Evolutionary conservation across 1,139 yeast genomes (phyloP).

Genomic region (Saccharomycopsis hybrid): DNA sequence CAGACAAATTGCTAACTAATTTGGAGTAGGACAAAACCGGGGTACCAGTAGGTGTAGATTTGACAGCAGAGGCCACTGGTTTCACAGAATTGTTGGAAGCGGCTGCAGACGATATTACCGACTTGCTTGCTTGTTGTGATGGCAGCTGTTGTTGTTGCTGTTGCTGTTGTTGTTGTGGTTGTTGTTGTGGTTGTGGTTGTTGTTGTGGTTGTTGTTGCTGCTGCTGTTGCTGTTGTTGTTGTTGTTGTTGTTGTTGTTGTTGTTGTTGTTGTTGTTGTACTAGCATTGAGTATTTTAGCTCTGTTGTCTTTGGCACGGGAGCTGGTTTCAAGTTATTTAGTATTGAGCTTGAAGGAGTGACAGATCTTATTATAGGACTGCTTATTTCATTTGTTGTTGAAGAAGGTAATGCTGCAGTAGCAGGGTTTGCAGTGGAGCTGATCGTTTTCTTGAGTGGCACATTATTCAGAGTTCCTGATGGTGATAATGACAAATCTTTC

Average conservation of each 20-base stretch:
- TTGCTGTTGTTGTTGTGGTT: too few relatives aligned
- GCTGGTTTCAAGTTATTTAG: slow-evolving; percentile 48
- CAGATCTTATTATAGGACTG: slow-evolving; percentile 6
- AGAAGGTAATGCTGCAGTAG: too few relatives aligned
- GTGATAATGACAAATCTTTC: slow-evolving; percentile 10
- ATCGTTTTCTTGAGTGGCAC: background rate
- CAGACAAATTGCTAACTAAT: slow-evolving; percentile 12
- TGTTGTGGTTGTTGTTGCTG: too few relatives aligned
- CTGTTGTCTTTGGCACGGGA: slow-evolving; percentile 59
- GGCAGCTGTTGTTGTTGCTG: too few relatives aligned
- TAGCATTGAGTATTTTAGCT: slow-evolving; percentile 58
- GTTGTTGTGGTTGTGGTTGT: too few relatives aligned
- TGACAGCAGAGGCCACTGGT: slow-evolving; percentile 21
- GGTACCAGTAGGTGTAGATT: slow-evolving; percentile 17
- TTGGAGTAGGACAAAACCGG: slow-evolving; percentile 15
- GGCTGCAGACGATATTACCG: background rate
- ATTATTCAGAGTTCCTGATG: background rate
- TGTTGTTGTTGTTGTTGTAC: slow-evolving; percentile 5
- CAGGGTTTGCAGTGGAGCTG: too few relatives aligned
- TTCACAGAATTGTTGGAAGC: too few relatives aligned
- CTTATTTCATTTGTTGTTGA: slow-evolving; percentile 22
- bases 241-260: slow-evolving; percentile 3
- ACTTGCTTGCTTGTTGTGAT: too few relatives aligned
- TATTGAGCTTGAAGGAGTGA: slow-evolving; percentile 10
- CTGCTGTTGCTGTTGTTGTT: too few relatives aligned